These are phyloP conservation scores for Syncephalastrum monosporum DNA, from an alignment of 371 early-diverging fungal species.

Conservation along the genomic window DNA sequence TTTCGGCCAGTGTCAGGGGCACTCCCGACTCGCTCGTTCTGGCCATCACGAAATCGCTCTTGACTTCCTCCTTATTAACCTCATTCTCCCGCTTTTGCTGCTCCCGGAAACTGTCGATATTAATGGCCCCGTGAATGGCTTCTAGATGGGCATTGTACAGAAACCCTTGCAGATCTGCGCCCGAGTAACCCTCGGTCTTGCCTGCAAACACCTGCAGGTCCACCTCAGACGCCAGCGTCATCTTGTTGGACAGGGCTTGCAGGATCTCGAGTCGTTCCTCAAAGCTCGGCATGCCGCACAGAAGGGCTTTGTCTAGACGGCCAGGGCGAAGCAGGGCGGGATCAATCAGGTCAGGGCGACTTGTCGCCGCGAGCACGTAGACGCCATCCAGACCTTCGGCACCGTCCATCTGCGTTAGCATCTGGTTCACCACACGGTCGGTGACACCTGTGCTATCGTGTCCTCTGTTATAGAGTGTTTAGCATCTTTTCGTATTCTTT, in stretches of 20 bases:
- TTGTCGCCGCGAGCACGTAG: slow-evolving; percentile 94
- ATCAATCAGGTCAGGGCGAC: slow-evolving; percentile 99
- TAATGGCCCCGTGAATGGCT: slow-evolving; percentile 77
- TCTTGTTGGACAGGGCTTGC: slow-evolving; percentile 60
- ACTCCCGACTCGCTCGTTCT: slow-evolving; percentile 20
- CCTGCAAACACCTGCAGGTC: slow-evolving; percentile 63
- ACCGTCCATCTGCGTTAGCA: slow-evolving; percentile 97
- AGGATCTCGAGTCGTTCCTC: slow-evolving; percentile 77
- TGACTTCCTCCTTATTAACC: slow-evolving; percentile 28
- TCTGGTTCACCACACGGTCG: slow-evolving; percentile 94
- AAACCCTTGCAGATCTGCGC: slow-evolving; percentile 94
- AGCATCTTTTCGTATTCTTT: background rate
- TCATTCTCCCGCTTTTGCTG: slow-evolving; percentile 30
- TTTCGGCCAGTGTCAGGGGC: slow-evolving; percentile 60
- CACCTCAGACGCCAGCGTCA: slow-evolving; percentile 59
- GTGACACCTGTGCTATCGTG: slow-evolving; percentile 93
- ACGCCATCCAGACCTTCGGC: slow-evolving; percentile 90
- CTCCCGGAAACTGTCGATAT: slow-evolving; percentile 47
- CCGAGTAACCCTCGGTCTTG: slow-evolving; percentile 76
- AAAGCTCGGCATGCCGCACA: slow-evolving; percentile 81
- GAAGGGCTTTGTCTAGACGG: slow-evolving; percentile 93
- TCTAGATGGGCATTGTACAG: slow-evolving; percentile 91
- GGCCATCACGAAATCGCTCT: slow-evolving; percentile 38
- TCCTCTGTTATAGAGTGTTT: slow-evolving; percentile 50
- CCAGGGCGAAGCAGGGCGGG: slow-evolving; percentile 98